These are phyloP conservation scores for Globisporangium emineosum DNA, from an alignment of 352 stramenopile genomes.

Conservation along the genomic window DNA sequence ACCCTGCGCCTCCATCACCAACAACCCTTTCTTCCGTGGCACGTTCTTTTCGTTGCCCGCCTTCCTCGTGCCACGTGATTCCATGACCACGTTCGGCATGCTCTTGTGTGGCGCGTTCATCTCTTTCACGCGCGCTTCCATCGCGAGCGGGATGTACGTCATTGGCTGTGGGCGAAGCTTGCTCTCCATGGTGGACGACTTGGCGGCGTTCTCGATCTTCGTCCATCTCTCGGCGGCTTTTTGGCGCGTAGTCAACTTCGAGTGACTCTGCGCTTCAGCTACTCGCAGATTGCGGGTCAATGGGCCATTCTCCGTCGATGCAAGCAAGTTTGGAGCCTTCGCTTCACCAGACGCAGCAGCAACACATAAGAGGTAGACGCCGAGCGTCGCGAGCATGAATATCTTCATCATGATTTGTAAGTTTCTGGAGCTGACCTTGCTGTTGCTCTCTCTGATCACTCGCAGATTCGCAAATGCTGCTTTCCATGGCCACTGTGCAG, in stretches of 20 bases:
- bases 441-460: neutral
- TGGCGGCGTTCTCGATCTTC: neutral
- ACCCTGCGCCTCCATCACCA: neutral
- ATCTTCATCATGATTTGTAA: neutral
- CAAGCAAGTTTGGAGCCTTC: neutral
- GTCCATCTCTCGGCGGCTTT: neutral
- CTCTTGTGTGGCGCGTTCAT: constrained; percentile 5
- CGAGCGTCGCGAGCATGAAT: constrained; percentile 4
- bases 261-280: neutral
- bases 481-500: neutral
- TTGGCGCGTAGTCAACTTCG: neutral
- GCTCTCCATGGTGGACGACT: constrained; percentile 3
- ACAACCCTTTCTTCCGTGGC: neutral
- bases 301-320: neutral
- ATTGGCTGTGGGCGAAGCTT: neutral
- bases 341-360: neutral
- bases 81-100: constrained; percentile 7
- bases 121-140: constrained; percentile 1
- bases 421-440: neutral
- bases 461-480: constrained; percentile 2
- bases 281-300: constrained; percentile 2
- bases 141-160: neutral
- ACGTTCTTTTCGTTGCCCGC: neutral
- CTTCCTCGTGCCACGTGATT: constrained; percentile 4
- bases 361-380: neutral